Percentiles rank a stretch among this genome's conserved stretches.
phyloP scores from a whole-genome alignment of 495 filamentous ascomycete species.

The Aeminium ludgeri region DNA sequence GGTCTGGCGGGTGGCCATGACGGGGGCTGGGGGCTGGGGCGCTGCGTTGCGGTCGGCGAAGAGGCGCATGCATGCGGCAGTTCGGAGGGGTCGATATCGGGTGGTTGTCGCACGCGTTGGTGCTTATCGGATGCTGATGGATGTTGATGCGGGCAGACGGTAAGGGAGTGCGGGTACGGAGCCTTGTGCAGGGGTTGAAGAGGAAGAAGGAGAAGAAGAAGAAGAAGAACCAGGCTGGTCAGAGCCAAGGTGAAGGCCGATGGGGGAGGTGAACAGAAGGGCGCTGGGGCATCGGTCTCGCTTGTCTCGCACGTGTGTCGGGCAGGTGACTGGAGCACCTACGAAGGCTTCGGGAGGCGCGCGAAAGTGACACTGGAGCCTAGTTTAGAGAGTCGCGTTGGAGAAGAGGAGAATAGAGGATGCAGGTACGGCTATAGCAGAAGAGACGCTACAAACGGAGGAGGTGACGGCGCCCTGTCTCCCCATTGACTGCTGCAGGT shows the following conservation, averaged over 20 bases:
- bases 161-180: no score
- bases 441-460: no score
- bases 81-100: neutral
- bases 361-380: neutral
- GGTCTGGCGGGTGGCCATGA: slow-evolving; percentile 11
- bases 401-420: neutral
- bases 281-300: no score
- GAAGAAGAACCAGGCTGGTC: no score
- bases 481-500: no score
- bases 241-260: no score
- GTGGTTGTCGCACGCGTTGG: neutral
- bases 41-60: neutral
- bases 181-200: no score
- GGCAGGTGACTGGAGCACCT: neutral
- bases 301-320: neutral
- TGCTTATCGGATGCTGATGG: neutral
- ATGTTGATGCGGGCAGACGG: no score
- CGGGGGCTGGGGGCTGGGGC: no score
- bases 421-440: slow-evolving; percentile 1
- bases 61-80: slow-evolving; percentile 1
- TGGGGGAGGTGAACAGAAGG: no score
- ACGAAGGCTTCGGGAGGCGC: neutral
- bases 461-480: no score
- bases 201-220: no score
- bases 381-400: neutral